These are phyloP conservation scores for Colletotrichum aenigma DNA, from an alignment of 2,329 filamentous ascomycete genomes.

Conservation along the genomic window DNA sequence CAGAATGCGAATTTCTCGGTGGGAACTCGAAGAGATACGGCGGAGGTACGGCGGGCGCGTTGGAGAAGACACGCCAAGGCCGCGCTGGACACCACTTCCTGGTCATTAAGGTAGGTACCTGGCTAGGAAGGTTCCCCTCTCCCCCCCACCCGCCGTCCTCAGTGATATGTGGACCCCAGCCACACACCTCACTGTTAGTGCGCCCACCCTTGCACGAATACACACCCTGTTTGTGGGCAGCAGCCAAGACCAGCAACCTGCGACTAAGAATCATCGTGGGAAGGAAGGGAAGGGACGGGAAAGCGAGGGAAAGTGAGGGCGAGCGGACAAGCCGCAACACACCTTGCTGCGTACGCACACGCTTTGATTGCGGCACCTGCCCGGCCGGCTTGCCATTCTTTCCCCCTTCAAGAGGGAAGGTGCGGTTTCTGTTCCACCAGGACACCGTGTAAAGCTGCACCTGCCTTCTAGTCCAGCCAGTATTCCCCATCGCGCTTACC, in stretches of 20 bases:
- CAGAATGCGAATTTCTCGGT: neutral
- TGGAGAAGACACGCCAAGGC: neutral
- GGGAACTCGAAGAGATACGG: neutral
- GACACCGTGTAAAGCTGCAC: slow-evolving; percentile 5
- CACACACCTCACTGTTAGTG: neutral
- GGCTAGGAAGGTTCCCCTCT: neutral
- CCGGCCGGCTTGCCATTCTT: neutral
- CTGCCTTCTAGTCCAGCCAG: neutral
- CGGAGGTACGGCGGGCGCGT: neutral
- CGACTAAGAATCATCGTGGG: slow-evolving; percentile 9
- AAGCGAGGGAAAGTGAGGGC: neutral
- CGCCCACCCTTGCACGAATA: neutral
- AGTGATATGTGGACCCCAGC: slow-evolving; percentile 13
- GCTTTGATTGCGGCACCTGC: neutral
- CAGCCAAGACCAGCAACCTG: slow-evolving; percentile 14
- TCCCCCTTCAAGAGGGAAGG: slow-evolving; percentile 13
- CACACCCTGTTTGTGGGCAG: neutral
- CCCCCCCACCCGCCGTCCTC: neutral
- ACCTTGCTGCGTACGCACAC: neutral
- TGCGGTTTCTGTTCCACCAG: slow-evolving; percentile 18
- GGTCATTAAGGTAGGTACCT: neutral
- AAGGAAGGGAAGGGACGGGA: neutral
- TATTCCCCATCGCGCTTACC: slow-evolving; percentile 6
- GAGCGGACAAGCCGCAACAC: neutral
- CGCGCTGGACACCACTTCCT: slow-evolving; percentile 8